Conservation (phyloP, 306 rosid genomes). For the Inga oerstediana region DNA sequence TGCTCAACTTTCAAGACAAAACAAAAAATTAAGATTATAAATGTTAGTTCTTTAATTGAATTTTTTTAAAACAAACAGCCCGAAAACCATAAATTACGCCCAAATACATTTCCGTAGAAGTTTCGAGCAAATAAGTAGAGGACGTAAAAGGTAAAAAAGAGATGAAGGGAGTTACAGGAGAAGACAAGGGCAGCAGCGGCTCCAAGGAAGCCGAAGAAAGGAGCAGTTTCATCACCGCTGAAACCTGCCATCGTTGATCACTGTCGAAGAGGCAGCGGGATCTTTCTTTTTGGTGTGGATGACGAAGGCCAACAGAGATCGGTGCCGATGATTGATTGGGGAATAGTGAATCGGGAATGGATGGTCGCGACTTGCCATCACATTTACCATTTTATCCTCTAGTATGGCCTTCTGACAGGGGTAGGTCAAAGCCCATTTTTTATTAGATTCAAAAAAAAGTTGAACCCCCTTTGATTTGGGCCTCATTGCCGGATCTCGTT, state of each 20-base stretch:
- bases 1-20: background rate
- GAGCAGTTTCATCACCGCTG: conserved; percentile 89
- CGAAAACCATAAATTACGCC: background rate
- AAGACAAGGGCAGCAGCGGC: conserved; percentile 82
- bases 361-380: background rate
- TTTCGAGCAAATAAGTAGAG: background rate
- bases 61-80: background rate
- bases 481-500: background rate
- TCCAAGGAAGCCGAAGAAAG: conserved; percentile 82
- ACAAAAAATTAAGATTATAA: background rate
- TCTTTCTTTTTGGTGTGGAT: background rate
- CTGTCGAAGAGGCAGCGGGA: background rate
- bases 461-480: background rate
- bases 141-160: background rate
- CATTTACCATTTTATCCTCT: conserved; percentile 21
- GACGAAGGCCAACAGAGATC: background rate
- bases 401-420: no score
- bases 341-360: background rate
- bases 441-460: no score
- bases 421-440: no score
- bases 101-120: background rate
- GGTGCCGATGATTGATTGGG: background rate
- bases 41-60: background rate
- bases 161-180: conserved; percentile 47
- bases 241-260: conserved; percentile 41